phyloP scores from a whole-genome alignment of 805 yeast species.

The Zygosaccharomyces bailii region DNA sequence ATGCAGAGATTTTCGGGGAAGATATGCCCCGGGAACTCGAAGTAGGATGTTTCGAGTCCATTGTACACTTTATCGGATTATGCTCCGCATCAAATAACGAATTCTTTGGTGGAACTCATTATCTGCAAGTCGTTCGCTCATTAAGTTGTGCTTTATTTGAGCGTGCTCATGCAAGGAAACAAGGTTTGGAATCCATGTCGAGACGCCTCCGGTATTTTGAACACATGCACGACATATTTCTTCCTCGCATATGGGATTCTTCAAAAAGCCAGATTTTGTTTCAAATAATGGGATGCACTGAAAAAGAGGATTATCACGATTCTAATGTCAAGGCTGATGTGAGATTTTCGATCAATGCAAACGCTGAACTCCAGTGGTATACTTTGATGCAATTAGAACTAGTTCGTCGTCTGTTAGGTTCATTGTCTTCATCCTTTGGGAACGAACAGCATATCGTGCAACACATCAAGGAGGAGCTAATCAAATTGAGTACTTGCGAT shows the following conservation, averaged over 20 bases:
- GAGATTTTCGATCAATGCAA: slow-evolving; percentile 6
- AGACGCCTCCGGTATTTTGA: slow-evolving; percentile 27
- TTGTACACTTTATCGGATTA: slow-evolving; percentile 36
- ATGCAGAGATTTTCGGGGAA: slow-evolving; percentile 22
- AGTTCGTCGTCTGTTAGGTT: slow-evolving; percentile 18
- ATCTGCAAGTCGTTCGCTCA: slow-evolving; percentile 26
- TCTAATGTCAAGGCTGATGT: background rate
- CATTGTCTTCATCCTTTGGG: slow-evolving; percentile 32
- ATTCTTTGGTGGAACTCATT: slow-evolving; percentile 28
- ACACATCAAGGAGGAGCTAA: slow-evolving; percentile 36
- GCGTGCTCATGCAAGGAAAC: slow-evolving; percentile 20
- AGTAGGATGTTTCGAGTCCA: slow-evolving; percentile 38
- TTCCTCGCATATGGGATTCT: slow-evolving; percentile 35
- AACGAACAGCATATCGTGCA: slow-evolving; percentile 28
- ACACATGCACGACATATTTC: slow-evolving; percentile 23
- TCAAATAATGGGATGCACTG: slow-evolving; percentile 16
- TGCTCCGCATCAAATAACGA: slow-evolving; percentile 27
- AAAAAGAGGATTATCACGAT: slow-evolving; percentile 1
- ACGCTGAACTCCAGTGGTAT: slow-evolving; percentile 21
- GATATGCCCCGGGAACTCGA: slow-evolving; percentile 26
- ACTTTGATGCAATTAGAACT: slow-evolving; percentile 26
- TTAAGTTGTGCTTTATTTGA: slow-evolving; percentile 31
- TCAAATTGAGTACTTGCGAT: slow-evolving; percentile 39
- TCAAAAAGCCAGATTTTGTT: slow-evolving; percentile 35
- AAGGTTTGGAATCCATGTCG: slow-evolving; percentile 20